Conservation (phyloP, 2,329 filamentous ascomycete genomes). For the Calonectria henricotiae region DNA sequence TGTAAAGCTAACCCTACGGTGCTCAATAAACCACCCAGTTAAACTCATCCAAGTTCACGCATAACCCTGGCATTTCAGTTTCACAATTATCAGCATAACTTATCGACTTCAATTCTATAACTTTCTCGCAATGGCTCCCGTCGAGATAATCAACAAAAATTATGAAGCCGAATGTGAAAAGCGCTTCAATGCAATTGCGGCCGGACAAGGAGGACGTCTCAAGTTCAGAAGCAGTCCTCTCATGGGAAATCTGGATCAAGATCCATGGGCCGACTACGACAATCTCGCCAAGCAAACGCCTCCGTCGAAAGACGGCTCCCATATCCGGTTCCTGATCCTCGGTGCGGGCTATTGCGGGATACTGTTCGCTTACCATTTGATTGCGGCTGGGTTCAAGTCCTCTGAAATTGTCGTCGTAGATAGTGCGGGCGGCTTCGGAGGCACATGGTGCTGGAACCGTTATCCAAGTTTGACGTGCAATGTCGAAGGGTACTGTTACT, state of each 20-base stretch:
- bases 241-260: not conserved
- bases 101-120: not conserved
- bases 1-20: not conserved
- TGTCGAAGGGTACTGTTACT: slow-evolving; percentile 6
- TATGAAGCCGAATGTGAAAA: slow-evolving; percentile 1
- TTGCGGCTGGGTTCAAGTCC: not conserved
- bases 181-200: slow-evolving; percentile 1
- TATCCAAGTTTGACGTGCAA: not conserved
- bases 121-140: not conserved
- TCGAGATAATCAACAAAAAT: not conserved
- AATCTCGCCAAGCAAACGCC: slow-evolving; percentile 5
- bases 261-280: slow-evolving; percentile 4
- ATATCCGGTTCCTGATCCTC: not conserved
- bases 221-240: not conserved
- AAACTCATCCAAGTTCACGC: not conserved
- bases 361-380: not conserved
- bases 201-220: not conserved
- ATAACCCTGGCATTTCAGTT: not conserved
- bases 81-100: too few relatives aligned
- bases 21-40: not conserved
- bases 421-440: not conserved
- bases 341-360: not conserved
- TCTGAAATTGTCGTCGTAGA: not conserved
- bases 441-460: slow-evolving; percentile 14
- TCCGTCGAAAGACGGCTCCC: not conserved